These are phyloP conservation scores for Xylaria nigripes DNA, from an alignment of 495 filamentous ascomycete species.

Conservation along the genomic window DNA sequence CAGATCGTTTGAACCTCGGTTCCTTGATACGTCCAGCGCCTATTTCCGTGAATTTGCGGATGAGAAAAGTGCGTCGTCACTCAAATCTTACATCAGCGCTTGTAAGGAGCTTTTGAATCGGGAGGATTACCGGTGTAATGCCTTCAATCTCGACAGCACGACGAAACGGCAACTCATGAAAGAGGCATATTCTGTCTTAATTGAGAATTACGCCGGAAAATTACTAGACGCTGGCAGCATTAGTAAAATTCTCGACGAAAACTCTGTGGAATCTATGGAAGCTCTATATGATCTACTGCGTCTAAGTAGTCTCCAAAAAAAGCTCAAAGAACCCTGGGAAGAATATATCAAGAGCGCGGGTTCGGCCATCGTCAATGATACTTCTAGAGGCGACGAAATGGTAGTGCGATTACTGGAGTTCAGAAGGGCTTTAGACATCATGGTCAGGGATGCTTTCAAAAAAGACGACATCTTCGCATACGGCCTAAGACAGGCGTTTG, in stretches of 20 bases:
- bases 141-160: conserved; percentile 69
- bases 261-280: conserved; percentile 57
- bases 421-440: conserved; percentile 68
- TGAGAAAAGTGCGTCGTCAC: conserved; percentile 44
- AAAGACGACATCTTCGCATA: conserved; percentile 66
- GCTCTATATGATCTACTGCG: conserved; percentile 72
- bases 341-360: conserved; percentile 73
- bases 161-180: conserved; percentile 69
- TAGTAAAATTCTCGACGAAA: conserved; percentile 56
- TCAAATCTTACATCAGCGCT: conserved; percentile 63
- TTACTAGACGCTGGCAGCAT: conserved; percentile 57
- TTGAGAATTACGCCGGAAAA: conserved; percentile 51
- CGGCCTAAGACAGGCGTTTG: conserved; percentile 73
- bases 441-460: conserved; percentile 63
- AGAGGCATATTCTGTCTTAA: conserved; percentile 58
- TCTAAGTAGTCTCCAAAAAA: conserved; percentile 51
- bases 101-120: conserved; percentile 56
- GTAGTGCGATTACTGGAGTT: conserved; percentile 72
- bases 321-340: conserved; percentile 64
- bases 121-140: conserved; percentile 66
- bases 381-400: conserved; percentile 74
- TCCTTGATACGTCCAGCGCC: conserved; percentile 54
- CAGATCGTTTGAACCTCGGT: conserved; percentile 65
- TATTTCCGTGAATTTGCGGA: conserved; percentile 62
- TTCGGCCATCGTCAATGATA: conserved; percentile 69